Conservation (phyloP, 2,329 filamentous ascomycete genomes). For the Fusarium sacchari region DNA sequence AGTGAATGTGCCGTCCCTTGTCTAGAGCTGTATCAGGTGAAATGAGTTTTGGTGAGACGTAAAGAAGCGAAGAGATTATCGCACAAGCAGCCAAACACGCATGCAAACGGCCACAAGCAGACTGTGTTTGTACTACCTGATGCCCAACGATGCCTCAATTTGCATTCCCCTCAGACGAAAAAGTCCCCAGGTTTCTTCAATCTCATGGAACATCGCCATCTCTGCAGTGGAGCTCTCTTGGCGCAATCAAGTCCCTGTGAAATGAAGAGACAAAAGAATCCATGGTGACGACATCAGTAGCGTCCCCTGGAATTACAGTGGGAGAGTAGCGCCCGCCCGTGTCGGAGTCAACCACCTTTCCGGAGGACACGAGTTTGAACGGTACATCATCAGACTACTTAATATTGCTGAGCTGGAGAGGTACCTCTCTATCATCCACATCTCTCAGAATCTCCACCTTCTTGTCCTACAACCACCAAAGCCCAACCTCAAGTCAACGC, state of each 20-base stretch:
- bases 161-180: background rate
- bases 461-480: constrained; percentile 28
- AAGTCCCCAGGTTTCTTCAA: background rate
- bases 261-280: constrained; percentile 15
- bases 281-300: constrained; percentile 38
- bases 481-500: constrained; percentile 31
- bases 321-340: constrained; percentile 13
- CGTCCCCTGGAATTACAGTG: constrained; percentile 38
- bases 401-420: accelerated
- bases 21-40: constrained; percentile 16
- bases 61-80: constrained; percentile 8
- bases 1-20: background rate
- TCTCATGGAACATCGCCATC: constrained; percentile 17
- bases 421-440: constrained; percentile 18
- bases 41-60: constrained; percentile 29
- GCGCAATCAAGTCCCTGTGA: constrained; percentile 19
- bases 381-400: background rate
- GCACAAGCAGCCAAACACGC: background rate
- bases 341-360: constrained; percentile 30
- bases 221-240: constrained; percentile 24
- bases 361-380: constrained; percentile 19
- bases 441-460: constrained; percentile 25
- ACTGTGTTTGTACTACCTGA: background rate
- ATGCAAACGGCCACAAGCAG: background rate
- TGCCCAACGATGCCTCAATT: background rate